Evolutionary conservation across 495 filamentous ascomycete genomes (phyloP), one percentile per base, ranked within the genome.

Genomic region (Penicillium riverlandense): DNA sequence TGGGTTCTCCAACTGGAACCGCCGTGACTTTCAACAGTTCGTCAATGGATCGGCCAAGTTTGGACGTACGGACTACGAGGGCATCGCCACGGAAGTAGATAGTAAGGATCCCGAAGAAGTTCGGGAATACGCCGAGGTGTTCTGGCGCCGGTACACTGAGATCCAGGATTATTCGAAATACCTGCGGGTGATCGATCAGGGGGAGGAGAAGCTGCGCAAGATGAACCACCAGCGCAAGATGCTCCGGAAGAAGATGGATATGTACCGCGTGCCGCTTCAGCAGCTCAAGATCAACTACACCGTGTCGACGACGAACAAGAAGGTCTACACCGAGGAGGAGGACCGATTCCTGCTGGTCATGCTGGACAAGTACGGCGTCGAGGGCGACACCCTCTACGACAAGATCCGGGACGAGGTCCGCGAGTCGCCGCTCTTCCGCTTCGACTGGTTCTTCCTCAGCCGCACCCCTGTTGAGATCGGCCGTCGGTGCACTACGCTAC

Each of bases 271-370:
- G 35, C 94, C 94, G 28, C 76, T 99, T 4, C 90, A 97, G 65
- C 94, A 99, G 64, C 78, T 99, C 44, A 95, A 95, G 73, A 88
- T 99, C 69, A 96, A 92, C 68, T 99, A 99, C 63, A 92, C 89
- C 1, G 92, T 99, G 14, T 95, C 89, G 2, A 99, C 94, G 3
- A 99, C 94, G 38, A 99, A 99, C 71, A 99, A 99, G 75, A 97
- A 97, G 70, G 89, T 97, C 6, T 99, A 99, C 58, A 96, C 92
- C 0, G 94, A 97, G 58, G 94, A 99, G 58, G 94, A 99, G 65
- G 94, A 99, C 57, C 81, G 94, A 9, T 99, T 99, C 67, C 71
- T 99, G 39, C 74, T 99, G 28, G 90, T 97, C 32, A 85, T 95
- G 69, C 67, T 99, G 3, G 89, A 99, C 61, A 83, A 82, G 63